Evolutionary conservation across 2,329 filamentous ascomycete species (phyloP).

Genomic region (Clonostachys solani): DNA sequence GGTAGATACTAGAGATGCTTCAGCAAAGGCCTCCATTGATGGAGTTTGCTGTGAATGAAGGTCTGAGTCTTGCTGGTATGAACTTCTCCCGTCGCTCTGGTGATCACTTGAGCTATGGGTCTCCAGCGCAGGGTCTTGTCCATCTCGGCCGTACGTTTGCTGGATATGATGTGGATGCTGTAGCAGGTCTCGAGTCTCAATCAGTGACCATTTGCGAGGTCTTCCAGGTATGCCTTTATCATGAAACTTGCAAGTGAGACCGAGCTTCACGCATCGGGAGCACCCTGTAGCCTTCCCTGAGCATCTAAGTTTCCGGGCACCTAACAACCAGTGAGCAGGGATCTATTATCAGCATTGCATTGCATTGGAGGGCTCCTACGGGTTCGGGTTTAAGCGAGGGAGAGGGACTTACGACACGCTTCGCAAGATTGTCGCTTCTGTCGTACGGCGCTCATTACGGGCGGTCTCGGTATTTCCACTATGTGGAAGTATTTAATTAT

Average conservation of each 20-base stretch:
- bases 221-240: slow-evolving; percentile 17
- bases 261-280: slow-evolving; percentile 13
- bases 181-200: slow-evolving; percentile 5
- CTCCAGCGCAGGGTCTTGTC: not conserved
- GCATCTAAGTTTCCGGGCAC: slow-evolving; percentile 18
- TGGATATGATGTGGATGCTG: not conserved
- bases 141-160: not conserved
- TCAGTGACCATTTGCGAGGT: slow-evolving; percentile 14
- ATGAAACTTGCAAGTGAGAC: slow-evolving; percentile 16
- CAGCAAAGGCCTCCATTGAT: not conserved
- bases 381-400: not conserved
- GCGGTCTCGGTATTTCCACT: not conserved
- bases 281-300: slow-evolving; percentile 18
- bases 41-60: not conserved
- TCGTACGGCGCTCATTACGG: slow-evolving; percentile 8
- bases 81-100: not conserved
- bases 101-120: not conserved
- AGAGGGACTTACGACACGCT: slow-evolving; percentile 14
- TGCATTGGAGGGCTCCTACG: not conserved
- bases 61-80: too few species aligned
- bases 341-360: not conserved
- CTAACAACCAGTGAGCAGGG: not conserved
- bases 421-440: slow-evolving; percentile 19
- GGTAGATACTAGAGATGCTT: not conserved
- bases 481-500: not conserved